A percentile compares a stretch with the other conserved stretches of the same genome.
phyloP scores from a whole-genome alignment of 805 yeast genomes.

The Metschnikowia koreensis region DNA sequence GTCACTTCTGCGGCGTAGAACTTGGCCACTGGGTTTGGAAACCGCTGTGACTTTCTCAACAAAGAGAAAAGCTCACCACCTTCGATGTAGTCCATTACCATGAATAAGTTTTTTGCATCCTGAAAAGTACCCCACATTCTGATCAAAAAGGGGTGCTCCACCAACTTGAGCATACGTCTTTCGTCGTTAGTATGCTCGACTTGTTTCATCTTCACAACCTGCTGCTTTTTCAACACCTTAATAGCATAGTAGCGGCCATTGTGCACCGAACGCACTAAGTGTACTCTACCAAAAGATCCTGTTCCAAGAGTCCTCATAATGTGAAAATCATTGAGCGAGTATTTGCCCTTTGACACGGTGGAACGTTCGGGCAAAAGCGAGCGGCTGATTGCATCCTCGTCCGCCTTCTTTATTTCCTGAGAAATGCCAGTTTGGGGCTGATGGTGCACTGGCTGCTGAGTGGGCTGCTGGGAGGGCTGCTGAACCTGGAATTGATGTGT shows the following conservation, averaged over 20 bases:
- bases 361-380: conserved; percentile 21
- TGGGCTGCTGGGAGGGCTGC: background rate
- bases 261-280: conserved; percentile 55
- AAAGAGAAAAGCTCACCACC: conserved; percentile 61
- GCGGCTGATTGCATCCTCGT: conserved; percentile 17
- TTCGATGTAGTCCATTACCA: conserved; percentile 66
- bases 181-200: conserved; percentile 66
- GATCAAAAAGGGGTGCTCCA: conserved; percentile 59
- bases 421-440: background rate
- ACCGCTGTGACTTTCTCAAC: conserved; percentile 54
- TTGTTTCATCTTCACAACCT: conserved; percentile 60
- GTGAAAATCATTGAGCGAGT: conserved; percentile 54
- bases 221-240: conserved; percentile 55
- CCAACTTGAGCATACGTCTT: conserved; percentile 54
- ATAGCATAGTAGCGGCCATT: conserved; percentile 61
- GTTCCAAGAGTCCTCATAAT: conserved; percentile 59
- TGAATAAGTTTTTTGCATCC: conserved; percentile 53
- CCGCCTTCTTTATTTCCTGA: conserved; percentile 6
- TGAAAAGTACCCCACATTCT: conserved; percentile 70
- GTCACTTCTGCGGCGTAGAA: conserved; percentile 64
- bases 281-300: conserved; percentile 62
- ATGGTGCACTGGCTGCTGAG: background rate
- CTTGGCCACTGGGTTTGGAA: conserved; percentile 63
- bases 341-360: conserved; percentile 50
- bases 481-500: conserved; percentile 7